Evolutionary conservation across 108 stramenopile genomes (phyloP).

Genomic region (Cylindrotheca fusiformis): DNA sequence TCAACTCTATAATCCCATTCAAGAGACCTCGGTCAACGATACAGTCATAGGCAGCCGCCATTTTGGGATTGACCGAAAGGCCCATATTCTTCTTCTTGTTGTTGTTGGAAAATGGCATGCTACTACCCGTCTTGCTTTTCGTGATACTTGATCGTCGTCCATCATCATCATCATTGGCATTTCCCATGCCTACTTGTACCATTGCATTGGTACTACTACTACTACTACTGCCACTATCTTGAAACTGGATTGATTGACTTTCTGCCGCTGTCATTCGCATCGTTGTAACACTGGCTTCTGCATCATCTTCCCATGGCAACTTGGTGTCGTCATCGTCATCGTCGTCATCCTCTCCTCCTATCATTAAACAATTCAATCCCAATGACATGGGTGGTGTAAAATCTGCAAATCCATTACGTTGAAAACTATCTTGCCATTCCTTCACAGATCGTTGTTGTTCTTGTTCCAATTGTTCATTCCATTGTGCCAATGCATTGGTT

Average conservation of each 20-base stretch:
- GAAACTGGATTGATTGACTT: too few relatives aligned
- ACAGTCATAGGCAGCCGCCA: constrained; percentile 28
- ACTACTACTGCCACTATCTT: too few relatives aligned
- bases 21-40: constrained; percentile 31
- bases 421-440: constrained; percentile 28
- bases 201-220: too few relatives aligned
- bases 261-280: constrained; percentile 10
- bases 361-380: constrained; percentile 25
- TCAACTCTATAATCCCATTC: constrained; percentile 6
- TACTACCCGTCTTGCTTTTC: too few relatives aligned
- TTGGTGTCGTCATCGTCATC: constrained; percentile 3
- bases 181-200: too few relatives aligned
- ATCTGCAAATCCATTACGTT: constrained; percentile 23
- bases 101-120: too few relatives aligned
- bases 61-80: too few relatives aligned
- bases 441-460: constrained; percentile 10
- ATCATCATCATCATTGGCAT: too few relatives aligned
- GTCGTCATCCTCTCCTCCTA: constrained; percentile 11
- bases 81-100: too few relatives aligned
- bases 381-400: constrained; percentile 31
- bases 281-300: constrained; percentile 21
- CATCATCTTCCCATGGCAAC: constrained; percentile 27
- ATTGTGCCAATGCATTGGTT: constrained; percentile 16
- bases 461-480: constrained; percentile 11
- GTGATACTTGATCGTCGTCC: too few relatives aligned